Percentiles rank a stretch among this genome's conserved stretches.
phyloP scores from a whole-genome alignment of 1,139 yeast species.

The Candida sanyaensis region DNA sequence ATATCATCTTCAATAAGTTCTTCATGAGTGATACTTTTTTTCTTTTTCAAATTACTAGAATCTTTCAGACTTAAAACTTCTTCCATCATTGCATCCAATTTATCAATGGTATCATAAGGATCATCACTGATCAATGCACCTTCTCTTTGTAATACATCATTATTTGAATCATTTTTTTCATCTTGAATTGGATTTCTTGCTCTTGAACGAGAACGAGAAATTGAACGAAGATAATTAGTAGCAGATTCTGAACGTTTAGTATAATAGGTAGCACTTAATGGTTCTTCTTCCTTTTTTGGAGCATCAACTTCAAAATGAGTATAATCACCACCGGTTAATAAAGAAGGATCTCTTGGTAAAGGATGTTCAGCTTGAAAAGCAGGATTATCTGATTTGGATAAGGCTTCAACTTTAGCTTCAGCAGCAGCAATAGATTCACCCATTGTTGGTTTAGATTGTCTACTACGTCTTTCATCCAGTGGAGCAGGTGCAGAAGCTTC shows the following conservation, averaged over 20 bases:
- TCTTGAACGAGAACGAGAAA: conserved; percentile 65
- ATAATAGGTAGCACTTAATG: conserved; percentile 25
- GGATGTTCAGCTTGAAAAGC: conserved; percentile 12
- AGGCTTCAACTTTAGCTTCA: conserved; percentile 26
- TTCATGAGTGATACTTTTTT: conserved; percentile 6
- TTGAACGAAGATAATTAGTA: conserved; percentile 57
- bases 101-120: conserved; percentile 42
- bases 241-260: conserved; percentile 36
- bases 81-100: conserved; percentile 44
- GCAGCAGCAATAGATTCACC: conserved; percentile 52
- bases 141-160: conserved; percentile 40
- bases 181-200: conserved; percentile 30
- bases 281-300: conserved; percentile 20
- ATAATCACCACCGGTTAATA: conserved; percentile 52
- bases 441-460: conserved; percentile 50
- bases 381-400: conserved; percentile 4
- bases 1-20: conserved; percentile 12
- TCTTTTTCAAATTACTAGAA: conserved; percentile 4
- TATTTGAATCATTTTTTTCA: conserved; percentile 47
- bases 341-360: conserved; percentile 40
- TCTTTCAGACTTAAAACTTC: conserved; percentile 31
- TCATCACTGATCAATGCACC: conserved; percentile 51
- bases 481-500: conserved; percentile 21
- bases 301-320: conserved; percentile 49
- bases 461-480: conserved; percentile 39